phyloP scores from a whole-genome alignment of 331 rosid genomes.

The Malus hybrid region DNA sequence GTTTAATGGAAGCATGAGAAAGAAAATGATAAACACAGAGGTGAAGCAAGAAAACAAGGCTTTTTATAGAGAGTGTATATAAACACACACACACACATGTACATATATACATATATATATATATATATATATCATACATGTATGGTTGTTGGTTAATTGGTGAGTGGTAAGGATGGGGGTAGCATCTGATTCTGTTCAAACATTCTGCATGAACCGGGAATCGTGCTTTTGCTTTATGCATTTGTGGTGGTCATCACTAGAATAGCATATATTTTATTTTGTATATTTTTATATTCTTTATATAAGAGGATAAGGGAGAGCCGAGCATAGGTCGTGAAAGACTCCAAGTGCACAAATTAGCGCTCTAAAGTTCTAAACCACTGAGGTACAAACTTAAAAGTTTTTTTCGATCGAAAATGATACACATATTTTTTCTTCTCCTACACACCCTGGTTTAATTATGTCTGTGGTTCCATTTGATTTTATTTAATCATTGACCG shows the following conservation, averaged over 20 bases:
- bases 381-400: not conserved
- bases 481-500: too few relatives aligned
- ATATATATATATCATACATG: too few relatives aligned
- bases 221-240: not conserved
- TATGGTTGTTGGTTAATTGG: not conserved
- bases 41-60: not conserved
- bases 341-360: not conserved
- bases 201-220: not conserved
- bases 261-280: not conserved
- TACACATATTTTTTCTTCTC: too few relatives aligned
- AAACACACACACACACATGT: not conserved
- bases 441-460: not conserved
- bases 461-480: too few relatives aligned
- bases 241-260: not conserved
- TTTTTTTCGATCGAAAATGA: too few relatives aligned
- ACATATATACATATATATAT: too few relatives aligned
- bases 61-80: not conserved
- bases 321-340: too few relatives aligned
- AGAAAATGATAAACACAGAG: not conserved
- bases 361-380: too few relatives aligned
- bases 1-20: not conserved
- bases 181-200: not conserved
- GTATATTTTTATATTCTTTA: too few relatives aligned
- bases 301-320: too few relatives aligned
- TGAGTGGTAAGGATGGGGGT: not conserved